A percentile compares a stretch with the other conserved stretches of the same genome.
Evolutionary conservation across 2,329 filamentous ascomycete species (phyloP).

Genomic region (Elsinoe perseae): DNA sequence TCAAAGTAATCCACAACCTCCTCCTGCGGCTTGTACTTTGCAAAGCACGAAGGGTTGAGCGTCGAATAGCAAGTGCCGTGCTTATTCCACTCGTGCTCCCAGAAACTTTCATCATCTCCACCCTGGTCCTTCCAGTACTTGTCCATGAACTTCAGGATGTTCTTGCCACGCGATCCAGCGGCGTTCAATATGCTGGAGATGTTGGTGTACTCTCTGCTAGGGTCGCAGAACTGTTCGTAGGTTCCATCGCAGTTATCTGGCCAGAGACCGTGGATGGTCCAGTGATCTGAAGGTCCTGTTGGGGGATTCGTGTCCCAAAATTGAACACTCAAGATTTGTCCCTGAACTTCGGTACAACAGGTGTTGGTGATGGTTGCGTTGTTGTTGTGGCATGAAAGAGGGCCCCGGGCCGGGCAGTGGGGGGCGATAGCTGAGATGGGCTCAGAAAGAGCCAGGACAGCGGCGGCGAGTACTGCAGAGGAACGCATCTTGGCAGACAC

Average conservation of each 20-base stretch:
- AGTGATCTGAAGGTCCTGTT: slow-evolving; percentile 21
- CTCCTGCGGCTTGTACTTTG: slow-evolving; percentile 20
- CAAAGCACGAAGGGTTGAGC: slow-evolving; percentile 23
- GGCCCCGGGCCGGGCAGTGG: slow-evolving; percentile 1
- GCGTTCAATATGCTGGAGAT: slow-evolving; percentile 21
- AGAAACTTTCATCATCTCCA: slow-evolving; percentile 22
- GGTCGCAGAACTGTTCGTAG: slow-evolving; percentile 21
- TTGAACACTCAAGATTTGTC: slow-evolving; percentile 29
- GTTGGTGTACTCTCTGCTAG: slow-evolving; percentile 20
- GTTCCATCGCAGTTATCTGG: slow-evolving; percentile 23
- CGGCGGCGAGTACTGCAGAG: not conserved
- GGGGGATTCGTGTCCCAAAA: slow-evolving; percentile 25
- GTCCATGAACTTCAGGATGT: slow-evolving; percentile 22
- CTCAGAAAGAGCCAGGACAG: not conserved
- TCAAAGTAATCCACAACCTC: slow-evolving; percentile 24
- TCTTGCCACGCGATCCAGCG: slow-evolving; percentile 17
- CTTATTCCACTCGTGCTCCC: slow-evolving; percentile 24
- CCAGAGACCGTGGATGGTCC: slow-evolving; percentile 25
- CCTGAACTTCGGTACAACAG: slow-evolving; percentile 64
- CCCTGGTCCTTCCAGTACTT: slow-evolving; percentile 24
- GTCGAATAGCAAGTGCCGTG: slow-evolving; percentile 26
- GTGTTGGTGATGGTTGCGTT: slow-evolving; percentile 43
- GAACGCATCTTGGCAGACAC: not conserved
- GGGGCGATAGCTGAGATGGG: not conserved
- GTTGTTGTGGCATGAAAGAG: slow-evolving; percentile 16